These are phyloP conservation scores for Lanzia echinophila DNA, from an alignment of 2,329 filamentous ascomycete genomes.

Conservation along the genomic window DNA sequence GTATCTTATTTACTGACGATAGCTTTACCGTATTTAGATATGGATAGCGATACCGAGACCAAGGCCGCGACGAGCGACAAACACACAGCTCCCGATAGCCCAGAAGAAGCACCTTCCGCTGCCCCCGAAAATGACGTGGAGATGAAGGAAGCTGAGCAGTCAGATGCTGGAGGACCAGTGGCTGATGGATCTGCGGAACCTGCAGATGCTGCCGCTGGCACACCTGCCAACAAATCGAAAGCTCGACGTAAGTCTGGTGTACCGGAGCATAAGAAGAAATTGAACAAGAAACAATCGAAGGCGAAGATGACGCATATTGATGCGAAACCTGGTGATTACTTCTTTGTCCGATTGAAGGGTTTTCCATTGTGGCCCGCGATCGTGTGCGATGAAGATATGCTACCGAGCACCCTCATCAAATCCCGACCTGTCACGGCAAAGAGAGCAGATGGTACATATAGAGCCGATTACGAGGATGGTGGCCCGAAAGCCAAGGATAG, in stretches of 20 bases:
- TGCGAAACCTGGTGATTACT: conserved; percentile 85
- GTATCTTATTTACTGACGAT: conserved; percentile 17
- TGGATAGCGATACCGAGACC: conserved; percentile 8
- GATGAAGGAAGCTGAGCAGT: conserved; percentile 31
- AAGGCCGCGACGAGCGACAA: conserved; percentile 17
- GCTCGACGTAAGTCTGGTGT: conserved; percentile 67
- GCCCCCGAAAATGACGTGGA: conserved; percentile 26
- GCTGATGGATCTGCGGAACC: conserved; percentile 24
- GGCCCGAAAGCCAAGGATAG: conserved; percentile 81
- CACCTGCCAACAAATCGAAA: conserved; percentile 42
- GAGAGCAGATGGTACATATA: conserved; percentile 76
- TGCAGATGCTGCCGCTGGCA: conserved; percentile 30
- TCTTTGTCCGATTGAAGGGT: conserved; percentile 88
- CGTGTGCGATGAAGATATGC: conserved; percentile 90
- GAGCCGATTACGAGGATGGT: conserved; percentile 79
- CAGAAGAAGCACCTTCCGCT: conserved; percentile 14
- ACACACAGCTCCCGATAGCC: conserved; percentile 13
- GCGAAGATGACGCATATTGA: conserved; percentile 65
- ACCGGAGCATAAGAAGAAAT: conserved; percentile 67
- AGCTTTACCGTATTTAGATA: conserved; percentile 17
- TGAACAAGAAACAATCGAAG: conserved; percentile 79
- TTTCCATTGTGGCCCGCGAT: conserved; percentile 93
- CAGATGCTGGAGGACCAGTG: conserved; percentile 24
- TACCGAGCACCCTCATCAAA: conserved; percentile 70
- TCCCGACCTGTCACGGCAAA: conserved; percentile 78